A percentile compares a stretch with the other conserved stretches of the same genome.
phyloP scores from a whole-genome alignment of 495 filamentous ascomycete species.

The Chaetomium tenue region DNA sequence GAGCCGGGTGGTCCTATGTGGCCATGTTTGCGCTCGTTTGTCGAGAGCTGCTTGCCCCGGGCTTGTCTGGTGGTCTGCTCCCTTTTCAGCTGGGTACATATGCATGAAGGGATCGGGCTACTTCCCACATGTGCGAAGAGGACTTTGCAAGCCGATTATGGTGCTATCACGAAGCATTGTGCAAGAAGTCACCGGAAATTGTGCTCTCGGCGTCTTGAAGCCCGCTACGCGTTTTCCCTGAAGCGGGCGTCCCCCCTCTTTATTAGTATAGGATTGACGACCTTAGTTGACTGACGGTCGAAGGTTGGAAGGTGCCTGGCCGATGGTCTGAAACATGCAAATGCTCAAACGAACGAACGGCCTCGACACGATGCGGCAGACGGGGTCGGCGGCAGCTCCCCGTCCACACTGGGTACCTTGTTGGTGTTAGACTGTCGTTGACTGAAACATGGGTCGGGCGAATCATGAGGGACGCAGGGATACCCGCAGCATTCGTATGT shows the following conservation, averaged over 20 bases:
- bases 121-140: too few species aligned
- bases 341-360: background rate
- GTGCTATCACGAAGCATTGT: background rate
- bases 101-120: constrained; percentile 7
- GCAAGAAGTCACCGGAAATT: constrained; percentile 2
- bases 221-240: background rate
- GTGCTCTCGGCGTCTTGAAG: background rate
- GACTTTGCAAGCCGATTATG: background rate
- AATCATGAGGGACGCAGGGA: too few species aligned
- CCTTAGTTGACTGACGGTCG: background rate
- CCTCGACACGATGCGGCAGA: too few species aligned
- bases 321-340: background rate
- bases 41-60: background rate
- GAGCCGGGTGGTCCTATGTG: too few species aligned
- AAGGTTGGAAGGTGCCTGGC: background rate
- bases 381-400: background rate
- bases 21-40: background rate
- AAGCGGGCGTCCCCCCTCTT: background rate
- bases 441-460: too few species aligned
- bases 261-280: background rate
- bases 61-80: background rate
- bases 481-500: too few species aligned
- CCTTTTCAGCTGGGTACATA: constrained; percentile 10
- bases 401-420: background rate
- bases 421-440: background rate